Evolutionary conservation across 495 filamentous ascomycete species (phyloP).

Genomic region (Penicillium riverlandense): DNA sequence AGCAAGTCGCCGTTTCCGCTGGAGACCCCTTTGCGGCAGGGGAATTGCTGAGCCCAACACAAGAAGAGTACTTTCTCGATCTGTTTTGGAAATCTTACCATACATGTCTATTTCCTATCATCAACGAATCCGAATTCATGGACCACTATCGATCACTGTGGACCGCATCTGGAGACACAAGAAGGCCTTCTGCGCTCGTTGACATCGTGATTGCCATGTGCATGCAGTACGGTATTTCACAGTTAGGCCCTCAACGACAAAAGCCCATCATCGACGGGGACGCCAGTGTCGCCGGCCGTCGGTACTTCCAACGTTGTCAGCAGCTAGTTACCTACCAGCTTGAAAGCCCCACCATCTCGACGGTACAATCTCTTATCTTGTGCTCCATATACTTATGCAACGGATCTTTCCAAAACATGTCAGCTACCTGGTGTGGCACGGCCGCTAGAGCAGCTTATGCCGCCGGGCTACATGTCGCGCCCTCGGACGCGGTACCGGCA

Average conservation of each 20-base stretch:
- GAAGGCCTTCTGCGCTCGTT: slow-evolving; percentile 2
- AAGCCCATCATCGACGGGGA: neutral
- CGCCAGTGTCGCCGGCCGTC: neutral
- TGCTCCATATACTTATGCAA: slow-evolving; percentile 15
- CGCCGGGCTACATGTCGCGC: slow-evolving; percentile 5
- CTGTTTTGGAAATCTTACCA: slow-evolving; percentile 46
- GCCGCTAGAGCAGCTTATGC: slow-evolving; percentile 5
- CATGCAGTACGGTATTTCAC: slow-evolving; percentile 6
- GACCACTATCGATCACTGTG: slow-evolving; percentile 38
- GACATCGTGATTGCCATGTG: slow-evolving; percentile 8
- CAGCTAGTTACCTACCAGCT: slow-evolving; percentile 6
- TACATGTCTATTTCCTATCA: slow-evolving; percentile 14
- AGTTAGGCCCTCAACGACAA: no score
- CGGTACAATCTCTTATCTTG: slow-evolving; percentile 13
- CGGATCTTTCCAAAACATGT: slow-evolving; percentile 4
- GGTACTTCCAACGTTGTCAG: slow-evolving; percentile 6
- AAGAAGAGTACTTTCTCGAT: slow-evolving; percentile 44
- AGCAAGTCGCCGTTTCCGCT: no score
- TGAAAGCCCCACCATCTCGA: slow-evolving; percentile 7
- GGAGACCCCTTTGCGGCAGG: neutral
- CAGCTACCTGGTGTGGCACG: slow-evolving; percentile 3
- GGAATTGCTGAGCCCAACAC: slow-evolving; percentile 11
- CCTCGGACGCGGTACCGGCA: neutral
- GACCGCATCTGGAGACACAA: neutral
- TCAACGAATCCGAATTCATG: slow-evolving; percentile 39